Evolutionary conservation across 306 rosid genomes (phyloP).

Genomic region (Medicago truncatula): MtrunA17r5.0-ANR NC_053046.1:44160001-44160500

Average conservation of each 20-base stretch:
- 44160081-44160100: conserved; percentile 98
- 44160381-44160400: conserved; percentile 47
- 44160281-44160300: conserved; percentile 25
- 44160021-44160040: conserved; percentile 99
- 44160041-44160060: conserved; percentile 95
- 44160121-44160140: conserved; percentile 82
- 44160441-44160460: conserved; percentile 96
- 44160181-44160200: conserved; percentile 13
- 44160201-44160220: conserved; percentile 56
- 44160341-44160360: conserved; percentile 32
- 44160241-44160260: conserved; percentile 98
- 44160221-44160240: conserved; percentile 92
- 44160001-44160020: conserved; percentile 87
- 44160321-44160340: conserved; percentile 32
- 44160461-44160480: conserved; percentile 89
- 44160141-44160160: conserved; percentile 34
- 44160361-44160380: conserved; percentile 28
- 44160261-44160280: conserved; percentile 39
- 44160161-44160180: conserved; percentile 20
- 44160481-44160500: conserved; percentile 33
- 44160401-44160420: conserved; percentile 92
- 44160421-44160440: conserved; percentile 97
- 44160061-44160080: conserved; percentile 99
- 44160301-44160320: conserved; percentile 19
- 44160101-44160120: conserved; percentile 92